Conservation (phyloP, 2,329 filamentous ascomycete genomes). For the Dactylellina sp. region DNA sequence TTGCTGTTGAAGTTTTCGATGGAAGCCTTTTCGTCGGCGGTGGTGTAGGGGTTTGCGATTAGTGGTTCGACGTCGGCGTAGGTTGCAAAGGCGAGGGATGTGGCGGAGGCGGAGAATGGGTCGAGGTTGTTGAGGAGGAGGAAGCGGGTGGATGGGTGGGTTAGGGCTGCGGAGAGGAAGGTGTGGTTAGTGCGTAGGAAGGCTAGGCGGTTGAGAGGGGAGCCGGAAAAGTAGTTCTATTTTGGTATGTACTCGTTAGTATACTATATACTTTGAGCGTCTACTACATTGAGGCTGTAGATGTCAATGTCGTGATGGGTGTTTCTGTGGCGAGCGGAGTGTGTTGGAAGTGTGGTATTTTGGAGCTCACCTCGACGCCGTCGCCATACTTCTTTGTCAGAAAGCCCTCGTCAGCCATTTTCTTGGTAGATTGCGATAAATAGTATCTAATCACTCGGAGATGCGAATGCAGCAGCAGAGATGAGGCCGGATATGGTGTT, state of each 20-base stretch:
- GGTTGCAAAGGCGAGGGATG: slow-evolving; percentile 75
- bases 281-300: too few species aligned
- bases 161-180: slow-evolving; percentile 77
- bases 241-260: slow-evolving; percentile 5
- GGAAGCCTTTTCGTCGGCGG: slow-evolving; percentile 75
- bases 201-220: slow-evolving; percentile 80
- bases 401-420: slow-evolving; percentile 66
- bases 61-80: slow-evolving; percentile 77
- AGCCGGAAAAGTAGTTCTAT: slow-evolving; percentile 81
- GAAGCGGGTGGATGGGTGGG: slow-evolving; percentile 76
- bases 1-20: slow-evolving; percentile 79
- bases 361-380: slow-evolving; percentile 68
- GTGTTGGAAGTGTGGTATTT: slow-evolving; percentile 52
- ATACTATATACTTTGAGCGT: slow-evolving; percentile 1
- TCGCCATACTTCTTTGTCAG: slow-evolving; percentile 81
- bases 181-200: slow-evolving; percentile 77
- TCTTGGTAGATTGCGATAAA: neutral
- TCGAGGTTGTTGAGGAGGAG: slow-evolving; percentile 82
- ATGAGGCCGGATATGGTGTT: neutral
- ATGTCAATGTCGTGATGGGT: too few species aligned
- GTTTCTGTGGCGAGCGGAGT: too few species aligned
- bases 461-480: neutral
- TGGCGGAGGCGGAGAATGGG: slow-evolving; percentile 74
- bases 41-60: slow-evolving; percentile 79
- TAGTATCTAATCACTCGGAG: neutral